Evolutionary conservation across 768 basidiomycete species (phyloP), one percentile per base, ranked within the genome.

Genomic region (Fistulinella prunicolor): DNA sequence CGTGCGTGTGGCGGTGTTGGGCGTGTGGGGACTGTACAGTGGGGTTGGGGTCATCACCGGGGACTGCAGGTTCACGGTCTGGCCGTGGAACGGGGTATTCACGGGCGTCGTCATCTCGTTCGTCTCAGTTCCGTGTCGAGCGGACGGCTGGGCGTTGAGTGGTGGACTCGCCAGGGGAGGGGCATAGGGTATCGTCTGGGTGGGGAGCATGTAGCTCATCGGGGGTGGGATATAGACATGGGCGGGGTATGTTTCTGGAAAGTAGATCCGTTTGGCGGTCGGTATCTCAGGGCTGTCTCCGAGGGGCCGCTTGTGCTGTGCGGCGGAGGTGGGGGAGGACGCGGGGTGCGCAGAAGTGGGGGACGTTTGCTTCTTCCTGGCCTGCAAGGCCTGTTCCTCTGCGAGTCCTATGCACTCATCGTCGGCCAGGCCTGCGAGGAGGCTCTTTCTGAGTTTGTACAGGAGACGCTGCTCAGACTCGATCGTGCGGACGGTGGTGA

Each of bases 401-500:
- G 66, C 64, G 17, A 87, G 70, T 17, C 78, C 75, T 0, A 70
- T 59, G 49, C 85, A 86, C 38, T 85, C 79, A 2, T 71, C 72
- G 48, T 86, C 83, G 19, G 64, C 54, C 2, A 86, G 64, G 4
- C 79, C 80, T 6, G 82, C 75, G 0, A 85, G 66, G 6, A 86
- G 72, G 53, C 75, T 78, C 60, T 78, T 78, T 10, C 85, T 72
- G 9, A 78, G 66, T 50, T 80, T 76, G 65, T 84, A 86, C 8
- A 87, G 63, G 26, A 86, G 62, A 24, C 84, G 71, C 52, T 86
- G 83, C 51, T 82, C 81, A 1, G 71, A 73, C 38, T 75, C 73
- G 35, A 86, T 79, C 30, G 79, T 58, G 29, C 83, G 76, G 4
- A 86, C 83, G 14, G 79, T 75, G 34, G 70, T 71, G 49, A 82